Conservation (phyloP, 2,329 filamentous ascomycete genomes). For the Cladosporium sp. region DNA sequence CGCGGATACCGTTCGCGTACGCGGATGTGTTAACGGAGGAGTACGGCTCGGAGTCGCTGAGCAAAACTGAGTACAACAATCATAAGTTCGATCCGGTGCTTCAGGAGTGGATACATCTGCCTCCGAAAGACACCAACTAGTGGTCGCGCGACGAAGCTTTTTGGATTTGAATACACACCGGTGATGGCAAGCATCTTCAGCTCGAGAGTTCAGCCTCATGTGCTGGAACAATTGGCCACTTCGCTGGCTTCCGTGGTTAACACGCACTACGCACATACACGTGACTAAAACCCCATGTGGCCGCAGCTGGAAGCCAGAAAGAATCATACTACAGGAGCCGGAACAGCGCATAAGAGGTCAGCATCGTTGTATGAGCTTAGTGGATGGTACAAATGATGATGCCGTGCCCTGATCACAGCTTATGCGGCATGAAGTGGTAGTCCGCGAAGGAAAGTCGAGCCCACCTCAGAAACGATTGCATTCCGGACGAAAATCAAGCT, state of each 20-base stretch:
- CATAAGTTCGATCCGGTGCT: constrained; percentile 42
- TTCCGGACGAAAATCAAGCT: background rate
- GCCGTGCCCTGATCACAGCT: background rate
- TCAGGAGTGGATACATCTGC: constrained; percentile 33
- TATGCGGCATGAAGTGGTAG: background rate
- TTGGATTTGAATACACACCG: background rate
- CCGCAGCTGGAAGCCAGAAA: background rate
- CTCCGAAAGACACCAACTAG: background rate
- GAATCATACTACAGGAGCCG: background rate
- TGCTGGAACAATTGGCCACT: background rate
- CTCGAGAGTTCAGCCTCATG: background rate
- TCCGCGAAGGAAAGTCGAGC: background rate
- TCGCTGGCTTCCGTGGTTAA: too few species aligned
- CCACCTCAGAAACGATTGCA: background rate
- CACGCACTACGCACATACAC: too few species aligned
- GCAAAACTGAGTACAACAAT: constrained; percentile 47
- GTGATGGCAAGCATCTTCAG: too few species aligned
- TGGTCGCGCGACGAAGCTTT: background rate
- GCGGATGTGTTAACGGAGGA: constrained; percentile 55
- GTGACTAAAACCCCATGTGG: background rate
- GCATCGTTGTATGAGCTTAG: background rate
- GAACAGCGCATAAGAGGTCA: background rate
- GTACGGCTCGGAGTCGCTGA: constrained; percentile 54
- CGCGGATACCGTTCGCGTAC: constrained; percentile 59
- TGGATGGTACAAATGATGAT: background rate